Evolutionary conservation across 768 basidiomycete genomes (phyloP).

Genomic region (Tricholoma sp.): DNA sequence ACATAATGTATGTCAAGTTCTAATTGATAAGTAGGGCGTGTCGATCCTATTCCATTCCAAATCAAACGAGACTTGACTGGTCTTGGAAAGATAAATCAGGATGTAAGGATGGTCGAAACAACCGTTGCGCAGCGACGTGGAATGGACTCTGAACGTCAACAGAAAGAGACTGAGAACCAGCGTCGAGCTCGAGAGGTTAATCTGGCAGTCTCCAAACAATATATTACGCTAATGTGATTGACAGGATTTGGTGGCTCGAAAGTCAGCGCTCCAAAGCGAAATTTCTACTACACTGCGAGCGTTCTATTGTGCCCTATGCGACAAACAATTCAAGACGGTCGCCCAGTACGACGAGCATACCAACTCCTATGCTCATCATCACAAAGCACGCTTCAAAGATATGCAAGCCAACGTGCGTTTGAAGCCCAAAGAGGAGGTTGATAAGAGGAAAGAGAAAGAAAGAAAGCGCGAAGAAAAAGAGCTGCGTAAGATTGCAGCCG

Average conservation of each 20-base stretch:
- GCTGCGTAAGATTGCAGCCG: conserved; percentile 76
- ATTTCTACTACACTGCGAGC: conserved; percentile 62
- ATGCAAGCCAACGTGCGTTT: conserved; percentile 73
- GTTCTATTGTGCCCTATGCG: conserved; percentile 81
- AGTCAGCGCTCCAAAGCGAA: conserved; percentile 61
- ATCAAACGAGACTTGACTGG: conserved; percentile 76
- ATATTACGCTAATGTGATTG: conserved; percentile 2
- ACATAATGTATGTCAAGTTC: neutral
- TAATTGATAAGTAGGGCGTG: conserved; percentile 47
- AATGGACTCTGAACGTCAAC: conserved; percentile 77
- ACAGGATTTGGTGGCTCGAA: conserved; percentile 62
- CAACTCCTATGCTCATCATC: conserved; percentile 85
- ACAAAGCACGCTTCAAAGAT: conserved; percentile 76
- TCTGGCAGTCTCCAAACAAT: neutral
- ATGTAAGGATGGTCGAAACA: conserved; percentile 79
- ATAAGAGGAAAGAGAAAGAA: conserved; percentile 81
- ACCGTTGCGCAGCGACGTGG: conserved; percentile 79
- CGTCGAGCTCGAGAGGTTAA: conserved; percentile 66
- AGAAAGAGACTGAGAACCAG: conserved; percentile 76
- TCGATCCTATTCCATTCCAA: conserved; percentile 80
- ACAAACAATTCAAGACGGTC: conserved; percentile 84
- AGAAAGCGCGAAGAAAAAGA: conserved; percentile 83
- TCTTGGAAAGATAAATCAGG: conserved; percentile 73
- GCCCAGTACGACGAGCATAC: conserved; percentile 88
- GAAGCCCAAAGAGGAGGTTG: conserved; percentile 61